A percentile compares a stretch with the other conserved stretches of the same genome.
phyloP scores from a whole-genome alignment of 305 asterid genomes.

The Andrographis paniculata region DNA sequence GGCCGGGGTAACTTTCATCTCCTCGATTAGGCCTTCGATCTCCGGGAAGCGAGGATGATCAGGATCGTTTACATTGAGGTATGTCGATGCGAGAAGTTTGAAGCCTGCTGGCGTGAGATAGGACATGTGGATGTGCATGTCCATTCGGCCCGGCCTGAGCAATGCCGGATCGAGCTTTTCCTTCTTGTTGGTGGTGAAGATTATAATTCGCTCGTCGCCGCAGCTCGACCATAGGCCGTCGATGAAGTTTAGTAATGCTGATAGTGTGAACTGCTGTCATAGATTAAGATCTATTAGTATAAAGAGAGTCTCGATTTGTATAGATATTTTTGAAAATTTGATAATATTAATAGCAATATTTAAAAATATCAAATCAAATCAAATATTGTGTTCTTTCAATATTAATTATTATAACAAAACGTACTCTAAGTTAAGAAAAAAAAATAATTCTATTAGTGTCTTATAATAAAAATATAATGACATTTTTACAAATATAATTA shows the following conservation, averaged over 20 bases:
- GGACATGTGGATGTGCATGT: conserved; percentile 68
- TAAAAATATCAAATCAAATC: too few species aligned
- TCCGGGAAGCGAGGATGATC: conserved; percentile 19
- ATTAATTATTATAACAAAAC: too few species aligned
- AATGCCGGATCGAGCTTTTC: conserved; percentile 59
- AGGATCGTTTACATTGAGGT: conserved; percentile 23
- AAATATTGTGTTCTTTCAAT: too few species aligned
- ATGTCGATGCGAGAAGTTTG: conserved; percentile 39
- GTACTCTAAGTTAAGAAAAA: too few species aligned
- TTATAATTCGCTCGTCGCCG: conserved; percentile 60
- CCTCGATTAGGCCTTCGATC: conserved; percentile 24
- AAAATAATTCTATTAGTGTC: too few species aligned
- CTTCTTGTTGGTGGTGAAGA: conserved; percentile 58
- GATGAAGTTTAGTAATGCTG: conserved; percentile 61
- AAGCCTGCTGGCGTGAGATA: conserved; percentile 45
- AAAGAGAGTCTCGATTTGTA: too few species aligned
- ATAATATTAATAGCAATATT: too few species aligned
- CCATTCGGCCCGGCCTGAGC: conserved; percentile 69
- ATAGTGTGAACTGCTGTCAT: conserved; percentile 36
- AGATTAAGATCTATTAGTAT: too few species aligned
- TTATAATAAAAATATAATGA: too few species aligned
- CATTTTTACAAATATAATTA: too few species aligned
- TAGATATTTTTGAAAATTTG: too few species aligned
- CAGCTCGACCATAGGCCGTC: conserved; percentile 80
- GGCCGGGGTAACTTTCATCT: conserved; percentile 31